A percentile compares a stretch with the other conserved stretches of the same genome.
Conservation (phyloP, 73 alveolate species). For the Stentor roeselii region DNA sequence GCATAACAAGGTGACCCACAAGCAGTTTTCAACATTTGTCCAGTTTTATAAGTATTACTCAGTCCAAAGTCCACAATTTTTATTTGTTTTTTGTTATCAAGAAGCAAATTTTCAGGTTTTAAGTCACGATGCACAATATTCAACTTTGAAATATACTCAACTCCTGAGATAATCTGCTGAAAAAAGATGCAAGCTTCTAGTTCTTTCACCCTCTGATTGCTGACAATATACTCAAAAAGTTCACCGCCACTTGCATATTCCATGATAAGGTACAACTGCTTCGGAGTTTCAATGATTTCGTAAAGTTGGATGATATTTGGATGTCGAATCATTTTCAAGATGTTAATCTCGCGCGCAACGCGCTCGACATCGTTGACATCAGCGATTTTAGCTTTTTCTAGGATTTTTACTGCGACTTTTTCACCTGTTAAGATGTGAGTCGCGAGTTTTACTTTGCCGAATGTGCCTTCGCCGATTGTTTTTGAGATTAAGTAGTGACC, state of each 20-base stretch:
- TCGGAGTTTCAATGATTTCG: slow-evolving; percentile 39
- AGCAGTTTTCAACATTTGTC: slow-evolving; percentile 87
- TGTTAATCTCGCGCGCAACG: slow-evolving; percentile 90
- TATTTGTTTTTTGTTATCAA: slow-evolving; percentile 67
- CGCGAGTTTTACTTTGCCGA: slow-evolving; percentile 71
- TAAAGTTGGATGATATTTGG: slow-evolving; percentile 82
- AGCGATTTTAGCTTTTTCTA: slow-evolving; percentile 64
- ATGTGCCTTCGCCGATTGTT: slow-evolving; percentile 73
- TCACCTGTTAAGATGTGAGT: slow-evolving; percentile 73
- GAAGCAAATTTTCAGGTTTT: slow-evolving; percentile 92
- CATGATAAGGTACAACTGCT: slow-evolving; percentile 57
- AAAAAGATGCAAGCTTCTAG: slow-evolving; percentile 80
- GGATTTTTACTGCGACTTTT: slow-evolving; percentile 71
- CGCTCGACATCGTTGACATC: slow-evolving; percentile 82
- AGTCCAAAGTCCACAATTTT: slow-evolving; percentile 95
- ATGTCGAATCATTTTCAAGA: slow-evolving; percentile 82
- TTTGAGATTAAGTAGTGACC: slow-evolving; percentile 27
- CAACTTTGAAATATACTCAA: slow-evolving; percentile 82
- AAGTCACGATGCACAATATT: slow-evolving; percentile 88
- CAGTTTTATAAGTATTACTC: slow-evolving; percentile 66
- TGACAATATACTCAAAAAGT: slow-evolving; percentile 86
- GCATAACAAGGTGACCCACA: slow-evolving; percentile 99
- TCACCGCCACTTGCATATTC: slow-evolving; percentile 94
- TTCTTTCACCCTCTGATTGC: slow-evolving; percentile 72
- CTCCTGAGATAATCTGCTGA: slow-evolving; percentile 80